Conservation (phyloP, 805 yeast genomes). For the Teunomyces gatunensis region DNA sequence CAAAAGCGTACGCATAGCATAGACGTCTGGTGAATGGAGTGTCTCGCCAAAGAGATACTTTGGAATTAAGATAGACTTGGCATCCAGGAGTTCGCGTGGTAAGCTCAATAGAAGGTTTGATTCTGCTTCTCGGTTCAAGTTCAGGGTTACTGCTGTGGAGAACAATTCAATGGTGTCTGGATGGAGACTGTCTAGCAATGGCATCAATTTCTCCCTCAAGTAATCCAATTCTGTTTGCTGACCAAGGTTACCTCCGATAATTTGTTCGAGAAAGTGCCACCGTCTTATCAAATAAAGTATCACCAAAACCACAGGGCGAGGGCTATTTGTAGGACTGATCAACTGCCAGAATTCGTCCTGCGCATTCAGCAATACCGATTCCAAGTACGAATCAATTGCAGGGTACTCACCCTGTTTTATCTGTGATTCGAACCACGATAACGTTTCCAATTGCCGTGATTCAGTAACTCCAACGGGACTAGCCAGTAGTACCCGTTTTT, state of each 20-base stretch:
- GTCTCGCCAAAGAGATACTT: slow-evolving; percentile 1
- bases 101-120: slow-evolving; percentile 4
- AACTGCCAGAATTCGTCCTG: slow-evolving; percentile 5
- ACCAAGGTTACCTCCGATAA: background rate
- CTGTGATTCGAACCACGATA: slow-evolving; percentile 17
- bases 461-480: slow-evolving; percentile 2
- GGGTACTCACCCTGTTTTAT: slow-evolving; percentile 15
- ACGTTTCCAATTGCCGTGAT: slow-evolving; percentile 6
- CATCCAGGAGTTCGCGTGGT: background rate
- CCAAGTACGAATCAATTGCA: slow-evolving; percentile 13
- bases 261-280: slow-evolving; percentile 18
- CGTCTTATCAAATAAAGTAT: slow-evolving; percentile 26
- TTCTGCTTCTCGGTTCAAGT: slow-evolving; percentile 26
- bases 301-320: slow-evolving; percentile 10
- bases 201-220: slow-evolving; percentile 24
- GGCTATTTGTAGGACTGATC: slow-evolving; percentile 3
- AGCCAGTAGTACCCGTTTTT: slow-evolving; percentile 2
- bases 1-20: slow-evolving; percentile 7
- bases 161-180: background rate
- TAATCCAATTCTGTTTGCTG: slow-evolving; percentile 13
- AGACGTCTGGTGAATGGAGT: background rate
- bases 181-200: slow-evolving; percentile 22
- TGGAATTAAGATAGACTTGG: background rate
- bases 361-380: background rate
- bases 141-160: slow-evolving; percentile 5